phyloP scores from a whole-genome alignment of 129 eudicot genomes.

The Lactuca saligna region DNA sequence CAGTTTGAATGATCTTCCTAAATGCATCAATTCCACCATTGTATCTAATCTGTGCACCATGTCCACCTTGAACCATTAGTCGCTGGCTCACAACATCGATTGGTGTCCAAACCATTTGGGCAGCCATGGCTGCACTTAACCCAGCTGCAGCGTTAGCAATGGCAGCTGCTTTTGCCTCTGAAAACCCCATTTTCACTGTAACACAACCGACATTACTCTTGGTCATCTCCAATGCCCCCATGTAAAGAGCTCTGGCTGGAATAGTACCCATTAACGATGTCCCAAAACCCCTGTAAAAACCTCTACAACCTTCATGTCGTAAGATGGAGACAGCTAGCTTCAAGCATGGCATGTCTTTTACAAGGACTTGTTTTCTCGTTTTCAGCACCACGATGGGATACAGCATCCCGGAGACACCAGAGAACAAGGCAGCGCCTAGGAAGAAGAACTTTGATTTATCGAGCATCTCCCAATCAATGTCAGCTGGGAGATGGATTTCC shows the following conservation, averaged over 20 bases:
- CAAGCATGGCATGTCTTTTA: constrained; percentile 44
- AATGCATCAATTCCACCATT: constrained; percentile 77
- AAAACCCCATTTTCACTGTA: constrained; percentile 56
- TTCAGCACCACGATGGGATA: constrained; percentile 87
- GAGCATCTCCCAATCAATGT: constrained; percentile 88
- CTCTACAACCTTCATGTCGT: constrained; percentile 54
- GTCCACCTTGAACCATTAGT: constrained; percentile 75
- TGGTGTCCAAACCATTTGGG: constrained; percentile 92
- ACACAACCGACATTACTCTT: constrained; percentile 76
- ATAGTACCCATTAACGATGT: constrained; percentile 84
- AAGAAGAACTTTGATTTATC: constrained; percentile 83
- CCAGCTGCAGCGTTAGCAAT: constrained; percentile 84
- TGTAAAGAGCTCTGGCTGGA: constrained; percentile 82
- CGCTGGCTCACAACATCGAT: constrained; percentile 93
- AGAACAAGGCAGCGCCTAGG: constrained; percentile 79
- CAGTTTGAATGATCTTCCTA: constrained; percentile 54
- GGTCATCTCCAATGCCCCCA: constrained; percentile 85
- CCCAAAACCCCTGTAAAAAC: constrained; percentile 80
- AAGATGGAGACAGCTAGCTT: constrained; percentile 52
- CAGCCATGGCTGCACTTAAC: constrained; percentile 75
- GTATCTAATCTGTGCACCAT: constrained; percentile 38
- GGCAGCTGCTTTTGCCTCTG: constrained; percentile 60
- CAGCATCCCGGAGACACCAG: constrained; percentile 71
- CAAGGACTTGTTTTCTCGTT: constrained; percentile 71
- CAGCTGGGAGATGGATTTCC: constrained; percentile 80